Evolutionary conservation across 345 rosid species (phyloP).

Genomic region (Pseudoturritis turrita): DNA sequence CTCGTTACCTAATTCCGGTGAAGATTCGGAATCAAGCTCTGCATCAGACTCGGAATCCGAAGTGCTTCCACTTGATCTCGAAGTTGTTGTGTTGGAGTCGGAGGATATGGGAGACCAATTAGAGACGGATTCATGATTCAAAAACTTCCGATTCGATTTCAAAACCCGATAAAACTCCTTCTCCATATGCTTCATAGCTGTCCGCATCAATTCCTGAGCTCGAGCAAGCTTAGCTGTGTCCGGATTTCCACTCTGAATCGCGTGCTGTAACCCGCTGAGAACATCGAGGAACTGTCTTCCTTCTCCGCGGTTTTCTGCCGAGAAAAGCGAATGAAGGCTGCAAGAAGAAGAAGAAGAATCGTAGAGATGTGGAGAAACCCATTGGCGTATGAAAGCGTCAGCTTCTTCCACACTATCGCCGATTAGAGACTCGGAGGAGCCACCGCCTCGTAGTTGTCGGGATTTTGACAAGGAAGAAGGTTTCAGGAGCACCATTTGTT

Average conservation of each 20-base stretch:
- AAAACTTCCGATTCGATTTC: conserved; percentile 34
- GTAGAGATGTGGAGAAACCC: conserved; percentile 28
- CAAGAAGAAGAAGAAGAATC: conserved; percentile 12
- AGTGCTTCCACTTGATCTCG: neutral
- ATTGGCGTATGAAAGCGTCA: conserved; percentile 35
- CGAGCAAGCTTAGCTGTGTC: conserved; percentile 39
- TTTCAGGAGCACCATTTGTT: conserved; percentile 27
- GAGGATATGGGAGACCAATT: conserved; percentile 13
- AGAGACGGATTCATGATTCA: conserved; percentile 50
- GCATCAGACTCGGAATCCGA: conserved; percentile 13
- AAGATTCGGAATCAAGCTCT: conserved; percentile 8
- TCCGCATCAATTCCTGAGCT: conserved; percentile 53
- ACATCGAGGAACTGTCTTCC: conserved; percentile 48
- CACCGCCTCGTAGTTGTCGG: neutral
- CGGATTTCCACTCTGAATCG: conserved; percentile 41
- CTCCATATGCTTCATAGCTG: conserved; percentile 58
- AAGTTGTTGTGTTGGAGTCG: conserved; percentile 3
- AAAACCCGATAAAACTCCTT: conserved; percentile 55
- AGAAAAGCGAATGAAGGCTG: conserved; percentile 39
- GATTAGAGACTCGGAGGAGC: conserved; percentile 46
- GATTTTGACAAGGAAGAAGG: conserved; percentile 3
- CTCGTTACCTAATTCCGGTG: conserved; percentile 13
- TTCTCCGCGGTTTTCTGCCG: conserved; percentile 36
- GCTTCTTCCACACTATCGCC: conserved; percentile 45
- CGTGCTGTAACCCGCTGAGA: conserved; percentile 41